Conservation (phyloP, 352 stramenopile genomes). For the Paralagenidium karlingii region DNA sequence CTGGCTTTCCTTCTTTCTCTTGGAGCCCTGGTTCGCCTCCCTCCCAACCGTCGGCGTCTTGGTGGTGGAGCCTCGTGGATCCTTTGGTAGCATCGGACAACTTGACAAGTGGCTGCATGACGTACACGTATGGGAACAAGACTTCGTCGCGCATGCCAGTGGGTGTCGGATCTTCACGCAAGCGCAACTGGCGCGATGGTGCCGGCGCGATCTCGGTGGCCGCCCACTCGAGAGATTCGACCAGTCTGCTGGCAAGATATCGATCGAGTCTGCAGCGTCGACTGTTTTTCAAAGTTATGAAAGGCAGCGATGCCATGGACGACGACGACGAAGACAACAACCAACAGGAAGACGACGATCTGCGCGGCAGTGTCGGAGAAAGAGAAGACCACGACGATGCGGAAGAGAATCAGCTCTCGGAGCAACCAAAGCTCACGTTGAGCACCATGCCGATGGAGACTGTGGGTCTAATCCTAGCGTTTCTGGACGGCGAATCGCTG, state of each 20-base stretch:
- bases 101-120: too few relatives aligned
- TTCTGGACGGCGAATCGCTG: conserved; percentile 44
- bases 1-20: too few relatives aligned
- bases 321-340: conserved; percentile 16
- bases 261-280: conserved; percentile 10
- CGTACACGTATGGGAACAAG: too few relatives aligned
- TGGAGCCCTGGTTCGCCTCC: too few relatives aligned
- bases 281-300: conserved; percentile 1
- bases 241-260: conserved; percentile 17
- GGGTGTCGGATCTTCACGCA: too few relatives aligned
- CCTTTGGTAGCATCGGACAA: too few relatives aligned
- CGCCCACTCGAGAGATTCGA: conserved; percentile 4
- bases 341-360: conserved; percentile 2
- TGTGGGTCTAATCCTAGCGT: conserved; percentile 23
- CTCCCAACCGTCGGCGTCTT: too few relatives aligned
- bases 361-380: neutral
- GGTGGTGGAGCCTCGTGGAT: too few relatives aligned
- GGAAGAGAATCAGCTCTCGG: neutral
- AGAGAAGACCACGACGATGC: conserved; percentile 11
- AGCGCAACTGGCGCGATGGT: conserved; percentile 25
- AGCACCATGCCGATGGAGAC: conserved; percentile 39
- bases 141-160: too few relatives aligned
- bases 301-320: conserved; percentile 12
- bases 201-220: conserved; percentile 2
- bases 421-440: neutral